Conservation (phyloP, 371 early-diverging fungal species). For the Mortierella sp. region DNA sequence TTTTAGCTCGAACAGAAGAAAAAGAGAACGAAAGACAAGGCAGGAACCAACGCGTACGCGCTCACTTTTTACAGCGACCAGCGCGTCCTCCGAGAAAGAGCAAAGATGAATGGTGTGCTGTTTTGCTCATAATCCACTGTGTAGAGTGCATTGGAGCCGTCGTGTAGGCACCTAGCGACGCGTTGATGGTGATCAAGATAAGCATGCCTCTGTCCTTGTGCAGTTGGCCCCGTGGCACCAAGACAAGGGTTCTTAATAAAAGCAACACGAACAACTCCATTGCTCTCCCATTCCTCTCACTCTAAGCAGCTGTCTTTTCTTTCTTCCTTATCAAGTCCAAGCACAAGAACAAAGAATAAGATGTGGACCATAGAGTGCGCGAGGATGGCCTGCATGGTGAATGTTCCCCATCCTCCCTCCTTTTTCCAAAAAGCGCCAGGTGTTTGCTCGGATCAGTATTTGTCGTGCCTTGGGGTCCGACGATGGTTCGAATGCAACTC, state of each 20-base stretch:
- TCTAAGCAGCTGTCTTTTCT: neutral
- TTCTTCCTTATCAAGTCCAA: neutral
- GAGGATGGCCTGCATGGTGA: neutral
- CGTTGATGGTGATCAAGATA: no score
- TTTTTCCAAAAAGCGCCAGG: constrained; percentile 27
- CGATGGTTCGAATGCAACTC: neutral
- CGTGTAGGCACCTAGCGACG: no score
- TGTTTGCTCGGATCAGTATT: constrained; percentile 58
- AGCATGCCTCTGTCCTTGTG: no score
- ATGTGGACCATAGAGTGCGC: neutral
- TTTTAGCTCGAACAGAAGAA: neutral
- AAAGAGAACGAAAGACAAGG: neutral
- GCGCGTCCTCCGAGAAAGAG: neutral
- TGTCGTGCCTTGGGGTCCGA: constrained; percentile 14
- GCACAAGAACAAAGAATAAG: neutral
- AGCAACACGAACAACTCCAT: no score
- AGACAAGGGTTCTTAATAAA: no score
- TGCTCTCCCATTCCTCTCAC: neutral
- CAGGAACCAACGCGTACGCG: neutral
- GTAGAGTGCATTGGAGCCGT: no score
- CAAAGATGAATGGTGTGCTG: neutral
- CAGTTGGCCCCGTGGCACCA: no score
- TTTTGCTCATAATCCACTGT: no score
- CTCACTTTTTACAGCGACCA: neutral
- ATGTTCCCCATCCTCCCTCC: neutral